Evolutionary conservation across 768 basidiomycete species (phyloP).

Genomic region (Pisolithus orientalis): DNA sequence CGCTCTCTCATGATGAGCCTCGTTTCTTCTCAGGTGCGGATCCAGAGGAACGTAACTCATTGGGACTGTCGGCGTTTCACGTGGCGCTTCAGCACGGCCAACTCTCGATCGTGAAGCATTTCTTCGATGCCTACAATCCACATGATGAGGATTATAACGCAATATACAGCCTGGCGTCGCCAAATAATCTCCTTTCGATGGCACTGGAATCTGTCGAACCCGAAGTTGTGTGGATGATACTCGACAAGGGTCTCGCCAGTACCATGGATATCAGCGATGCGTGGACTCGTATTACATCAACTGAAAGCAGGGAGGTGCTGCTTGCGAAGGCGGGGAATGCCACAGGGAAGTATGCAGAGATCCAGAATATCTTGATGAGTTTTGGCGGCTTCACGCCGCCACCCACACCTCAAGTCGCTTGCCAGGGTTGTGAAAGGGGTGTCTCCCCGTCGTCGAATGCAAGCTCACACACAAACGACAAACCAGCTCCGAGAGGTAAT

Average conservation of each 20-base stretch:
- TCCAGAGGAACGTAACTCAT: conserved; percentile 58
- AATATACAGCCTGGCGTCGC: conserved; percentile 40
- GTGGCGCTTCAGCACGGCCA: conserved; percentile 51
- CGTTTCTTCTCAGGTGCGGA: conserved; percentile 51
- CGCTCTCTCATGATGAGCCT: conserved; percentile 14
- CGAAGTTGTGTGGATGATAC: conserved; percentile 56
- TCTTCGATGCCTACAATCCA: conserved; percentile 57
- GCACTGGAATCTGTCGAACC: conserved; percentile 58
- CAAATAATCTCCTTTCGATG: conserved; percentile 45
- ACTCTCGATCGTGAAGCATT: conserved; percentile 47
- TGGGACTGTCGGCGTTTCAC: conserved; percentile 61
- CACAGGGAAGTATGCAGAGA: conserved; percentile 39
- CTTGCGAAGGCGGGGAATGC: conserved; percentile 21
- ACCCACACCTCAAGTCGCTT: conserved; percentile 22
- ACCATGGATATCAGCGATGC: conserved; percentile 43
- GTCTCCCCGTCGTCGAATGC: conserved; percentile 9
- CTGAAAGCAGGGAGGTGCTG: conserved; percentile 21
- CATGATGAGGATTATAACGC: conserved; percentile 41
- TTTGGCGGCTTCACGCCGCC: conserved; percentile 48
- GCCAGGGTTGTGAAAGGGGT: conserved; percentile 5
- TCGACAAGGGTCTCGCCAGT: conserved; percentile 50
- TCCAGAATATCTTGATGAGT: conserved; percentile 45
- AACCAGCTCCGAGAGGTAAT: conserved; percentile 1
- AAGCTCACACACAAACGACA: conserved; percentile 9
- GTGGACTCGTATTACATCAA: conserved; percentile 44